Evolutionary conservation across 2,329 filamentous ascomycete species (phyloP).

Genomic region (Cladosporium oxysporum): DNA sequence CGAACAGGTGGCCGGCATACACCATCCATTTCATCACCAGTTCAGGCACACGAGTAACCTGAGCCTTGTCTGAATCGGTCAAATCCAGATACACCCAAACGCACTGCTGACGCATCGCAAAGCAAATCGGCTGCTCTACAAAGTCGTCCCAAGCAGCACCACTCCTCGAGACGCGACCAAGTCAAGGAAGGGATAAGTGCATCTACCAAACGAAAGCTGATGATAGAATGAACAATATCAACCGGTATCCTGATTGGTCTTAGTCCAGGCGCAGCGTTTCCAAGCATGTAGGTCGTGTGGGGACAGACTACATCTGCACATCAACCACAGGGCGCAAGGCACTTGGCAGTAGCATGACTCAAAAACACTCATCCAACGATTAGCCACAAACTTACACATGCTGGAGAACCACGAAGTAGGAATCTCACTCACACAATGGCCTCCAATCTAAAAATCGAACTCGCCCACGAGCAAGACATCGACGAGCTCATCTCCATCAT

Average conservation of each 20-base stretch:
- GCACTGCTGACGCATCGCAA: too few species aligned
- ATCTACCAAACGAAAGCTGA: neutral
- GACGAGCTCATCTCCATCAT: conserved; percentile 28
- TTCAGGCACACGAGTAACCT: too few species aligned
- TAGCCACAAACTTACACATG: neutral
- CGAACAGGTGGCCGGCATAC: too few species aligned
- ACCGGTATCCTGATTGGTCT: neutral
- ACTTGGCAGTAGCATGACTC: neutral
- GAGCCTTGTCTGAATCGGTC: too few species aligned
- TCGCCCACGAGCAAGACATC: conserved; percentile 28
- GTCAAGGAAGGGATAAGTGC: neutral
- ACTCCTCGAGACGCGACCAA: neutral
- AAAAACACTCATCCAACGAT: neutral
- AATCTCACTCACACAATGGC: conserved; percentile 15
- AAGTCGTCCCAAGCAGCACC: too few species aligned
- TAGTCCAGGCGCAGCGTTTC: neutral
- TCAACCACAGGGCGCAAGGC: neutral
- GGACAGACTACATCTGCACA: neutral
- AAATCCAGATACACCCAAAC: too few species aligned
- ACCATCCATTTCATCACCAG: too few species aligned
- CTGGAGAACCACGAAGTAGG: neutral
- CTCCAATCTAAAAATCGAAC: conserved; percentile 24
- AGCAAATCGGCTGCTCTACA: too few species aligned
- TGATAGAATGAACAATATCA: neutral
- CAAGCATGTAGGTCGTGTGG: neutral